Conservation (phyloP, 257 asterid genomes). For the Solanum bukasovii region DNA sequence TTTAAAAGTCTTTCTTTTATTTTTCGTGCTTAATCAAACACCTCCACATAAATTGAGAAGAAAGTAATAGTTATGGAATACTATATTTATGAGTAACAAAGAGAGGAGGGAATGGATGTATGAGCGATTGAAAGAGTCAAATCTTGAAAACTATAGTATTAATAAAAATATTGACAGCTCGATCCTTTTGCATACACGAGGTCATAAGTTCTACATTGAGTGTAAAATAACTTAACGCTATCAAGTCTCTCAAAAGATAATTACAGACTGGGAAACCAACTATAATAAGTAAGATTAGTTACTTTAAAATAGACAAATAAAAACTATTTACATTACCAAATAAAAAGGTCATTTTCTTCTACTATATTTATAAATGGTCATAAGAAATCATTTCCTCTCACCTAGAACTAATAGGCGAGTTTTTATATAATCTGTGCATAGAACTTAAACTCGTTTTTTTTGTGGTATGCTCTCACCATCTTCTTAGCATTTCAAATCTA, state of each 20-base stretch:
- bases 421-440: background rate
- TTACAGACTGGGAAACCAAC: too few species aligned
- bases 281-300: background rate
- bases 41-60: background rate
- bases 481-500: background rate
- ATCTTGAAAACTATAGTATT: too few species aligned
- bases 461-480: background rate
- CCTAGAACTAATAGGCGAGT: background rate
- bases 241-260: too few species aligned
- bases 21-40: background rate
- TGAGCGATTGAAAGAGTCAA: too few species aligned
- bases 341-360: background rate
- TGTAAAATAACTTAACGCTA: too few species aligned
- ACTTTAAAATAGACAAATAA: too few species aligned
- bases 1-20: background rate
- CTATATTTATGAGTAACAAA: background rate
- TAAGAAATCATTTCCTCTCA: background rate
- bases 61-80: background rate
- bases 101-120: background rate
- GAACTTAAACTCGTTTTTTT: background rate
- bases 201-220: background rate
- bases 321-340: background rate
- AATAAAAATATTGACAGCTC: too few species aligned
- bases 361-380: too few species aligned
- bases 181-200: background rate